Evolutionary conservation across 2,329 filamentous ascomycete species (phyloP), one percentile per base, ranked within the genome.

Genomic region (Scedosporium apiospermum): DNA sequence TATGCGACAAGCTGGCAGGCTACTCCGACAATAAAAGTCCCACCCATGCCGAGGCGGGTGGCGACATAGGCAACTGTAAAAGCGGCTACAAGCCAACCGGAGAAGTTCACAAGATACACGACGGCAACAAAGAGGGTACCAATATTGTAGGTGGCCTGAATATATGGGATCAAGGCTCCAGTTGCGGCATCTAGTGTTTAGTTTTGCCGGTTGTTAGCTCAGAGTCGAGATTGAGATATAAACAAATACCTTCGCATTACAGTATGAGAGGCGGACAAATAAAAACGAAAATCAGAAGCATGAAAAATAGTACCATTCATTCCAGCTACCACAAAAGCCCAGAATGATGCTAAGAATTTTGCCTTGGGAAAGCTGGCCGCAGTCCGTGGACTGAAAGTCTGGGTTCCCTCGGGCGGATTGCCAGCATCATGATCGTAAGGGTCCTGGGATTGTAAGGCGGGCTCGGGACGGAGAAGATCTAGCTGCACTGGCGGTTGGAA

Each of bases 121-220:
- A 93, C 77, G 1, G 91, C 93, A 2, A 95, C 89, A 7, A 91
- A 75, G 2, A 86, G 88, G 71, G 95, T 93, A 51, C 87, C 88
- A 63, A 95, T 90, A 63, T 80, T 67, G 70, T 93, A 96, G 68
- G 71, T 84, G 72, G 76, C 79, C 71, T 93, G 89, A 73, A 96
- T 89, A 69, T 91, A 91, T 0, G 91, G 90, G 67, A 96, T 89
- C 63, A 95, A 70, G 10, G 90, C 89, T 69, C 91, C 91, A 1
- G 90, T 85, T 0, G 88, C 87, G 51, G 86, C 84, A 72, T 96
- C 91, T 55, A 23, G 18, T 67, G 85, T 90, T n/a, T 14, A 30
- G 23, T 3, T n/a, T 14, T 9, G 2, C 14, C 16, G 10, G 12
- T 58, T 10, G 38, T 18, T 6, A 9, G 10, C 26, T 6, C 4